These are phyloP conservation scores for Paraurostyla sp. DNA, from an alignment of 73 alveolate species.

Conservation along the genomic window DNA sequence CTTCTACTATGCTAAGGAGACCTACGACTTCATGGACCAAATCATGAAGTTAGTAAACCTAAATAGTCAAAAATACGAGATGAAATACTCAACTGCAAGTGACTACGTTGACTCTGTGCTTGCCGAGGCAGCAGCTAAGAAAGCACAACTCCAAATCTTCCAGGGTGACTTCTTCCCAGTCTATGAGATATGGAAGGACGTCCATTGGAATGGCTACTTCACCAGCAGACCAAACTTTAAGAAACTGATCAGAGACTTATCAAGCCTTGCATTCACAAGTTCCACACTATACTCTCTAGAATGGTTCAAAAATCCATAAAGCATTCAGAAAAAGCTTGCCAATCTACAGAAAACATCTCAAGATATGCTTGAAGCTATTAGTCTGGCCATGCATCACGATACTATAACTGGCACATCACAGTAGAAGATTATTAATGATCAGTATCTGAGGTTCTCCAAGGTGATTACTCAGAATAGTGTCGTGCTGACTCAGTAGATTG, in stretches of 20 bases:
- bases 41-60: constrained; percentile 49
- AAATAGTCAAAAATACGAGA: constrained; percentile 56
- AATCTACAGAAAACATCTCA: neutral
- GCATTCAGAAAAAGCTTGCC: neutral
- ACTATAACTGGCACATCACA: constrained; percentile 88
- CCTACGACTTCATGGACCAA: constrained; percentile 60
- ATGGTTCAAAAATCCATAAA: neutral
- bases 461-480: neutral
- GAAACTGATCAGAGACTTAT: constrained; percentile 69
- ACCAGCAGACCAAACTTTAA: constrained; percentile 86
- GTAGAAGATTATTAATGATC: neutral
- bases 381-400: constrained; percentile 86
- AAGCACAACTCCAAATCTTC: constrained; percentile 35
- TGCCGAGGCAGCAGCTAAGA: neutral
- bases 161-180: constrained; percentile 74
- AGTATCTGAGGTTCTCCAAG: neutral
- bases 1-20: constrained; percentile 63
- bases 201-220: constrained; percentile 89
- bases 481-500: neutral
- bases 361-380: constrained; percentile 7
- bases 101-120: constrained; percentile 60
- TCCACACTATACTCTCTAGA: neutral
- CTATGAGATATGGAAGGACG: neutral
- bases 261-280: neutral
- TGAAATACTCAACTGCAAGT: constrained; percentile 73